Base-by-base conservation (phyloP, 1,139 yeast genomes). In the Petasospora rhodanensis region DNA sequence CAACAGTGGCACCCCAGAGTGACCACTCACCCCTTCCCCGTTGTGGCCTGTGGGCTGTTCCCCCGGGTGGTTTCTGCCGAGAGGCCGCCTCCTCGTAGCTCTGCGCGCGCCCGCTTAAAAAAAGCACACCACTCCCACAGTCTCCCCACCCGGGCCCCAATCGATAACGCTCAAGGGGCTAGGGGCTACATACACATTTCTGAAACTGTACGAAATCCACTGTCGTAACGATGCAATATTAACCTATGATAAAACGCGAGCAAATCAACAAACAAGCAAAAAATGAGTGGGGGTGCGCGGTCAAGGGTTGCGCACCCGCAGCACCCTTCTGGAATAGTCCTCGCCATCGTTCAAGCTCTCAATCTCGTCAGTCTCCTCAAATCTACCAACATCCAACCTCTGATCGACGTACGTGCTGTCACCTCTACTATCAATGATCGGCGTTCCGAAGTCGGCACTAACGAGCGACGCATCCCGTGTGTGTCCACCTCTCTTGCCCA, bases 301-400 rank as follows among this genome's bases (percentile, higher is more conserved):
- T 20, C 24, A 38, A 2, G 84, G 85, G 51, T 79, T 79, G 20
- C 76, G 66, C 24, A 79, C 74, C 35, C 73, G 68, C 42, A 79
- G 60, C 15, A 74, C 76, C 38, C 71, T 65, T 31, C 86, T 61
- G 10, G 82, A 73, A 52, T 79, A 79, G 52, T 79, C 86, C 35
- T 64, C 62, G 38, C 78, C 76, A 51, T 80, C 87, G 29, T 70
- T 76, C 38, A 80, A 55, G 18, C 81, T 70, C 24, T 7, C 7
- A 18, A 18, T 18, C 29, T 66, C 66, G 22, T 29, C 37, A 22
- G n/a, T 12, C 46, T 70, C 72, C 27, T 66, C 66, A 45, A 78
- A 67, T 20, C 75, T 68, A 14, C 65, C 62, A 7, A 81, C 81
- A 43, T 78, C 83, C 35, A 78, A 56, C 18, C 83, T 61, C 40